Evolutionary conservation across 805 yeast genomes (phyloP).

Genomic region (Saturnispora silvae): DNA sequence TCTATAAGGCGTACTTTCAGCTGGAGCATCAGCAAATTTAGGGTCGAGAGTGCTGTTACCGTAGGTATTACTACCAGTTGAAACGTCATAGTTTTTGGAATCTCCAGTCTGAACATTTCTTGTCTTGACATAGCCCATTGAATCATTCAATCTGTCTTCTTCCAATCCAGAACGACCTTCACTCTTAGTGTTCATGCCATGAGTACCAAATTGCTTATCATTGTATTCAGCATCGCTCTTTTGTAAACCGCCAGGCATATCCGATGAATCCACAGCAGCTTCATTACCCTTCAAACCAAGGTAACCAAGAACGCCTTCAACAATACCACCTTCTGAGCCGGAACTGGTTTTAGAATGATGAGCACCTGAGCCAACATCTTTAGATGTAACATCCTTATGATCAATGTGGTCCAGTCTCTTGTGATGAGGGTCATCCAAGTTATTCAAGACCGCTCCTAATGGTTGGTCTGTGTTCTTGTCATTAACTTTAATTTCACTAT

Average conservation of each 20-base stretch:
- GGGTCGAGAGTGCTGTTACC: not conserved
- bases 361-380: too few relatives aligned
- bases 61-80: not conserved
- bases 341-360: not conserved
- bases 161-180: not conserved
- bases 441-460: constrained; percentile 3
- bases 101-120: not conserved
- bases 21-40: not conserved
- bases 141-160: not conserved
- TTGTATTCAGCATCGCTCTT: not conserved
- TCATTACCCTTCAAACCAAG: constrained; percentile 5
- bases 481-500: constrained; percentile 2
- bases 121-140: not conserved
- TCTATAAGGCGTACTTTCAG: constrained; percentile 6
- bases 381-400: constrained; percentile 1
- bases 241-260: constrained; percentile 4
- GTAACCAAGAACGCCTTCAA: constrained; percentile 8
- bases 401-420: constrained; percentile 3
- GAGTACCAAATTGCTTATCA: not conserved
- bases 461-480: constrained; percentile 2
- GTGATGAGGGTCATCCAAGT: not conserved
- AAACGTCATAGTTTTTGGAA: not conserved
- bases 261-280: not conserved
- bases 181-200: not conserved
- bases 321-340: constrained; percentile 1